phyloP scores from a whole-genome alignment of 2,329 filamentous ascomycete genomes.

The Paraphaeosphaeria minitans region DNA sequence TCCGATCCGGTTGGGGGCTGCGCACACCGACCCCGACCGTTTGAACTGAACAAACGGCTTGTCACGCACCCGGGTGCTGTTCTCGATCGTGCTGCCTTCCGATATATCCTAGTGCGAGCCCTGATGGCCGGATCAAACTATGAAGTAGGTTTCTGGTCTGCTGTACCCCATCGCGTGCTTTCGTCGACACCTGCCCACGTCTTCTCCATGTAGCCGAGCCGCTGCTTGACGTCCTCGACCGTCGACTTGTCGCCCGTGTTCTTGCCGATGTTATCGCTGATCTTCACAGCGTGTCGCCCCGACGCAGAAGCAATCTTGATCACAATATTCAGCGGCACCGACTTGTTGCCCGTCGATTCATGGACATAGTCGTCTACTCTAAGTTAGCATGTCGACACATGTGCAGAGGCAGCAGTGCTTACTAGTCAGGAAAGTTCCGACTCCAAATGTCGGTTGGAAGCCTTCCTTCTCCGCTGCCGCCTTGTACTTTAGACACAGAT shows the following conservation, averaged over 20 bases:
- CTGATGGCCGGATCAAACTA: slow-evolving; percentile 4
- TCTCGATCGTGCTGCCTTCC: background rate
- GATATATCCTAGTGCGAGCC: background rate
- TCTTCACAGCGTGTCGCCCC: slow-evolving; percentile 85
- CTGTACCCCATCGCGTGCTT: slow-evolving; percentile 75
- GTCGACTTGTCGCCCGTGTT: slow-evolving; percentile 86
- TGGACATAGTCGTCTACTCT: slow-evolving; percentile 77
- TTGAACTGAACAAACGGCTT: background rate
- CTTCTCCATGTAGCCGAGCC: slow-evolving; percentile 84
- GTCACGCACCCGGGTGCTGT: background rate
- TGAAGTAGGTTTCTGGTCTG: slow-evolving; percentile 26
- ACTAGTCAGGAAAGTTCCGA: slow-evolving; percentile 93
- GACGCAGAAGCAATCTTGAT: slow-evolving; percentile 91
- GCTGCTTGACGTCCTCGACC: slow-evolving; percentile 81
- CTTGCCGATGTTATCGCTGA: slow-evolving; percentile 86
- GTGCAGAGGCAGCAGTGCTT: slow-evolving; percentile 25
- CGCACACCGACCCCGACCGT: slow-evolving; percentile 8
- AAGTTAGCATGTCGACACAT: slow-evolving; percentile 12
- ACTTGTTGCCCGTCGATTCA: slow-evolving; percentile 76
- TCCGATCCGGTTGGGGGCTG: slow-evolving; percentile 1
- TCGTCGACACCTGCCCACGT: slow-evolving; percentile 86
- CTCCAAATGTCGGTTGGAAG: slow-evolving; percentile 87
- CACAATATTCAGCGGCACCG: slow-evolving; percentile 91
- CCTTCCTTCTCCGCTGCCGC: slow-evolving; percentile 76
- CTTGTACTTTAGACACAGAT: slow-evolving; percentile 90